These are phyloP conservation scores for Calonectria montana DNA, from an alignment of 2,329 filamentous ascomycete genomes.

Conservation along the genomic window DNA sequence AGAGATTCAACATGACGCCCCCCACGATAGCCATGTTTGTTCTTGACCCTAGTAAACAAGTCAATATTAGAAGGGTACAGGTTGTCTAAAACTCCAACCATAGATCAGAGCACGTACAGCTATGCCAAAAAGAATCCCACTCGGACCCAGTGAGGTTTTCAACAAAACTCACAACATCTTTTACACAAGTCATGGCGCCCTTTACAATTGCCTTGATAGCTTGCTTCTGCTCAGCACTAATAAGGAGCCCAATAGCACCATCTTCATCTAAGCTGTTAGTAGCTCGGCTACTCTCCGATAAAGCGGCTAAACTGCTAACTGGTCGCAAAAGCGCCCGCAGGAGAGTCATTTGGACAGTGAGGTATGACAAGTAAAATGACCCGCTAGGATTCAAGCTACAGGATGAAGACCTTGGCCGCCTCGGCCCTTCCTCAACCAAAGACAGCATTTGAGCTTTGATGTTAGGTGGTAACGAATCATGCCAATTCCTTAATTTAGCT, in stretches of 20 bases:
- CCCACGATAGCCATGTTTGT: neutral
- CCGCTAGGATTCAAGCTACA: neutral
- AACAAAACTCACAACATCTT: neutral
- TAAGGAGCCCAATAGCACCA: neutral
- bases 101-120: neutral
- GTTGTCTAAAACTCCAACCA: neutral
- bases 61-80: neutral
- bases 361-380: neutral
- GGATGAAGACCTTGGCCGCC: neutral
- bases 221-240: neutral
- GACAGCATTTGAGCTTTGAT: slow-evolving; percentile 1
- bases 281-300: neutral
- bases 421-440: neutral
- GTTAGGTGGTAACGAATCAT: neutral
- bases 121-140: slow-evolving; percentile 3
- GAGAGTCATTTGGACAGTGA: neutral
- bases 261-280: neutral
- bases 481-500: neutral
- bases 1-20: neutral
- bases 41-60: neutral
- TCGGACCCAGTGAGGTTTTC: neutral
- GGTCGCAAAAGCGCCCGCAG: neutral
- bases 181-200: neutral
- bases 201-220: neutral
- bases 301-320: neutral